Evolutionary conservation across 2,329 filamentous ascomycete species (phyloP).

Genomic region (Dendrostoma leiphaemia): DNA sequence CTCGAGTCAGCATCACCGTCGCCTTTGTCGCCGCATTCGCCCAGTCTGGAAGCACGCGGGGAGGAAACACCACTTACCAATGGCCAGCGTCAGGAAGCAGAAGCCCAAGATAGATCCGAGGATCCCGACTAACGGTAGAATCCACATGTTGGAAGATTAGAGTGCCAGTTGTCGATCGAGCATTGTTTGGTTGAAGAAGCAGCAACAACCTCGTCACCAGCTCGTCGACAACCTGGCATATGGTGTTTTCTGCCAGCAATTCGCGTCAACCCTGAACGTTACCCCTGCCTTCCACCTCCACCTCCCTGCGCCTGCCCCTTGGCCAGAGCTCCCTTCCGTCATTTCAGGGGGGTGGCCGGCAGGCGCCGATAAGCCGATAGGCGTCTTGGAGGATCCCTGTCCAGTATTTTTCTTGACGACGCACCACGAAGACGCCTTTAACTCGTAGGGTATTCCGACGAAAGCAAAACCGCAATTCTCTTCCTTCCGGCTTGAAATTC

Average conservation of each 20-base stretch:
- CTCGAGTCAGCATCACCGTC: background rate
- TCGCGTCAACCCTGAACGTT: constrained; percentile 15
- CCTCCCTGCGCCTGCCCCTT: background rate
- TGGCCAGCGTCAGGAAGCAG: constrained; percentile 89
- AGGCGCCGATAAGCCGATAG: constrained; percentile 2
- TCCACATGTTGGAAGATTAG: constrained; percentile 70
- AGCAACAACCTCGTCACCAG: constrained; percentile 5
- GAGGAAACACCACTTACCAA: constrained; percentile 58
- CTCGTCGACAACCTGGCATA: too few species aligned
- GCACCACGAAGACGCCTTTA: background rate
- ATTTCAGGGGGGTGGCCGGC: background rate
- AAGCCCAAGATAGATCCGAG: constrained; percentile 85
- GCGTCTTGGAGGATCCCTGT: background rate
- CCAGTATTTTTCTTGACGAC: background rate
- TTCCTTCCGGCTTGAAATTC: background rate
- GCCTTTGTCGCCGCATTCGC: background rate
- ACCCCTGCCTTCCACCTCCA: constrained; percentile 6
- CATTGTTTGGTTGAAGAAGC: background rate
- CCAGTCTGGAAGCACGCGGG: background rate
- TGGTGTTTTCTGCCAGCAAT: constrained; percentile 15
- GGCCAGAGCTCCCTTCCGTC: background rate
- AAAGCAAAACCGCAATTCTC: too few species aligned
- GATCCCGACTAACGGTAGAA: constrained; percentile 89
- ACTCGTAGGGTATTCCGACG: background rate
- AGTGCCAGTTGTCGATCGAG: background rate